phyloP scores from a whole-genome alignment of 805 yeast species.

The Candida golubevii region DNA sequence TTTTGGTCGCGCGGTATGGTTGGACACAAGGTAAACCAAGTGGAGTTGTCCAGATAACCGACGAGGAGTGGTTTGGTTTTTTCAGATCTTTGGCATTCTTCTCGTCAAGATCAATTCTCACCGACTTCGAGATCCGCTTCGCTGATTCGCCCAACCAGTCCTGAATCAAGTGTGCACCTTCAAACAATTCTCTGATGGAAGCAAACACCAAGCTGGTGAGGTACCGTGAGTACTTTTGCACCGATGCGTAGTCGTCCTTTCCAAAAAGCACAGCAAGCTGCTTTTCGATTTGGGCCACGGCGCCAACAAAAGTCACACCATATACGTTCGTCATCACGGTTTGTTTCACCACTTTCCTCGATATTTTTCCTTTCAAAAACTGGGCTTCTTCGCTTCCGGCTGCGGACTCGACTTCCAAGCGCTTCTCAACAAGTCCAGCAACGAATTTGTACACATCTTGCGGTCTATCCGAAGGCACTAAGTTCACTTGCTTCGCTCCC shows the following conservation, averaged over 20 bases:
- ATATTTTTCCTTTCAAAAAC: slow-evolving; percentile 56
- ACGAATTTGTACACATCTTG: slow-evolving; percentile 75
- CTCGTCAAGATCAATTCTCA: slow-evolving; percentile 60
- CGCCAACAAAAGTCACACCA: slow-evolving; percentile 94
- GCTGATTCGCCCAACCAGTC: slow-evolving; percentile 95
- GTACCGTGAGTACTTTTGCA: slow-evolving; percentile 41
- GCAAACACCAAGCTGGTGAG: slow-evolving; percentile 74
- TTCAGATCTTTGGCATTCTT: slow-evolving; percentile 27
- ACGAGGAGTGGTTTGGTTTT: slow-evolving; percentile 66
- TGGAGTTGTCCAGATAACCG: slow-evolving; percentile 98
- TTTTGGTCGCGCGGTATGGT: slow-evolving; percentile 75
- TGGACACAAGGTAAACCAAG: slow-evolving; percentile 94
- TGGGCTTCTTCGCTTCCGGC: slow-evolving; percentile 52
- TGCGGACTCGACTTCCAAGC: slow-evolving; percentile 51
- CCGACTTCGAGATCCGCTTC: slow-evolving; percentile 69
- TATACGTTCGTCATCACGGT: slow-evolving; percentile 98
- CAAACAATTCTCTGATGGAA: slow-evolving; percentile 79
- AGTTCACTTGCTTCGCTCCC: slow-evolving; percentile 78
- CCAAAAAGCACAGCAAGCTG: slow-evolving; percentile 62
- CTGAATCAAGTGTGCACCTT: slow-evolving; percentile 91
- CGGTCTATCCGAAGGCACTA: slow-evolving; percentile 67
- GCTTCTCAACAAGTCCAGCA: slow-evolving; percentile 55
- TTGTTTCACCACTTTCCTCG: slow-evolving; percentile 89
- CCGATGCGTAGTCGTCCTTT: slow-evolving; percentile 33
- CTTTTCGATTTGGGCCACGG: slow-evolving; percentile 79